A percentile compares a stretch with the other conserved stretches of the same genome.
These are phyloP conservation scores for Podospora pseudocomata DNA, from an alignment of 495 filamentous ascomycete species.

Conservation along the genomic window DNA sequence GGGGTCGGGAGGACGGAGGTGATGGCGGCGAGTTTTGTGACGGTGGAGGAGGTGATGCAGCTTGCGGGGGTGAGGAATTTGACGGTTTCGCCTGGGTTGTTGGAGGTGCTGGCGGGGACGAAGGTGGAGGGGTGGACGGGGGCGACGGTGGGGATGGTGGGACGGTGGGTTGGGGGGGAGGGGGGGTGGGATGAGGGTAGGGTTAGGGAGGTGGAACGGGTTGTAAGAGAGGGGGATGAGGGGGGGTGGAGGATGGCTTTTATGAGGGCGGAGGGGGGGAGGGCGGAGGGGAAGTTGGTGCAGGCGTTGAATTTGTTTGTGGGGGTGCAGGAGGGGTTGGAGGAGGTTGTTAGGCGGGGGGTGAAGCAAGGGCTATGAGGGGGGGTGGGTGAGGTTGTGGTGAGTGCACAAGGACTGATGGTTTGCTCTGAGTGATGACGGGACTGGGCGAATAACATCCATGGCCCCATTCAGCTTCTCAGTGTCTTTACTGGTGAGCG, in stretches of 20 bases:
- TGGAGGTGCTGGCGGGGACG: slow-evolving; percentile 44
- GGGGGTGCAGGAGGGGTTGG: slow-evolving; percentile 54
- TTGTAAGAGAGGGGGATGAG: slow-evolving; percentile 37
- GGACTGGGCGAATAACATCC: background rate
- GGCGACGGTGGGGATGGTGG: slow-evolving; percentile 25
- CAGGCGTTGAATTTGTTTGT: slow-evolving; percentile 62
- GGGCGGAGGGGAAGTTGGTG: slow-evolving; percentile 50
- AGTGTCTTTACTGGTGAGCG: background rate
- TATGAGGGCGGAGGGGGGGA: slow-evolving; percentile 44
- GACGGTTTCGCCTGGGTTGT: slow-evolving; percentile 52
- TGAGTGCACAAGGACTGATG: background rate
- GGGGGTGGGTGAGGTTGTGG: background rate
- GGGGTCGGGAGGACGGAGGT: slow-evolving; percentile 43
- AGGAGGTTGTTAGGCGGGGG: slow-evolving; percentile 38
- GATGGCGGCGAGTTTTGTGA: slow-evolving; percentile 55
- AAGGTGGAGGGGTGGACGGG: slow-evolving; percentile 29
- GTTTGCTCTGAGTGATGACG: background rate
- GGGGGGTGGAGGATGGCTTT: slow-evolving; percentile 49
- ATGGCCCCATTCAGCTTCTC: no score
- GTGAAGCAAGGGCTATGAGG: background rate
- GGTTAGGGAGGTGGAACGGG: slow-evolving; percentile 16
- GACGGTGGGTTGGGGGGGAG: slow-evolving; percentile 27
- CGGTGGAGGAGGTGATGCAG: slow-evolving; percentile 52
- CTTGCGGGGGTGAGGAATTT: slow-evolving; percentile 57
- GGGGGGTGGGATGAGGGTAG: background rate